Conservation (phyloP, 1,139 yeast species). For the Diutina rugosa region DNA sequence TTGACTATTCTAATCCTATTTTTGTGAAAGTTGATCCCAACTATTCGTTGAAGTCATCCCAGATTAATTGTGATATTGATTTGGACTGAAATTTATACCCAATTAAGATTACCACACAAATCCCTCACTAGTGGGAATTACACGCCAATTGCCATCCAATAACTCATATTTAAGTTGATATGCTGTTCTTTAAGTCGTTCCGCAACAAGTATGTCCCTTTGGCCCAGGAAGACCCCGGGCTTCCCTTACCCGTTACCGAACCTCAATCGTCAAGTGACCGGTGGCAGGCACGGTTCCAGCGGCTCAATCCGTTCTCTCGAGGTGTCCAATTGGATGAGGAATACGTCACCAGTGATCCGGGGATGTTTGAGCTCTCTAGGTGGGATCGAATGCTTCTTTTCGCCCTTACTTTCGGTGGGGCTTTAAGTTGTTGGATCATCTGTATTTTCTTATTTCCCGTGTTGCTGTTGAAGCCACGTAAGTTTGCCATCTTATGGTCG, state of each 20-base stretch:
- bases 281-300: conserved; percentile 15
- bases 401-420: conserved; percentile 41
- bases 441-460: conserved; percentile 70
- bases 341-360: conserved; percentile 32
- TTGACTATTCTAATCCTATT: too few relatives aligned
- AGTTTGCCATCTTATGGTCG: conserved; percentile 86
- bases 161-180: not conserved
- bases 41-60: too few relatives aligned
- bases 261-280: conserved; percentile 10
- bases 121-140: too few relatives aligned
- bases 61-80: too few relatives aligned
- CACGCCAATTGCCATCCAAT: too few relatives aligned
- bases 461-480: conserved; percentile 78
- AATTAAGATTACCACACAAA: too few relatives aligned
- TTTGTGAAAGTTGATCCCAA: too few relatives aligned
- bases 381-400: conserved; percentile 51
- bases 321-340: conserved; percentile 30
- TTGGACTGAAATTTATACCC: too few relatives aligned
- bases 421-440: conserved; percentile 38
- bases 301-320: conserved; percentile 27
- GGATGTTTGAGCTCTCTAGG: conserved; percentile 35
- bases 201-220: conserved; percentile 17
- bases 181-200: not conserved
- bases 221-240: conserved; percentile 20
- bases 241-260: conserved; percentile 28